Conservation (phyloP, 768 basidiomycete genomes). For the Gautieria morchelliformis region DNA sequence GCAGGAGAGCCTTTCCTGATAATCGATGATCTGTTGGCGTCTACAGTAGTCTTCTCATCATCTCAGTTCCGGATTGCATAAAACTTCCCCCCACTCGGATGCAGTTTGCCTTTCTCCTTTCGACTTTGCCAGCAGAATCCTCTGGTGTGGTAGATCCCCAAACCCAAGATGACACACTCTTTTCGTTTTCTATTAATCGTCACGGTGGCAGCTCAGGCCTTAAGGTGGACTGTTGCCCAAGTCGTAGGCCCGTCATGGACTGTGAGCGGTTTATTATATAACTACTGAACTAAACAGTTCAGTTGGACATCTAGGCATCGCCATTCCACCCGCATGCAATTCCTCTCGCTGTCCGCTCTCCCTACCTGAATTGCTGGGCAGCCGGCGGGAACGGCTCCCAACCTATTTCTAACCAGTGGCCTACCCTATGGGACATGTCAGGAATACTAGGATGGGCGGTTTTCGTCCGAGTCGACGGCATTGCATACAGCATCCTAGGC, state of each 20-base stretch:
- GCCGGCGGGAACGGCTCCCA: neutral
- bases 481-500: conserved; percentile 13
- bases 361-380: conserved; percentile 16
- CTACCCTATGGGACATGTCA: conserved; percentile 12
- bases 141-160: neutral
- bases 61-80: neutral
- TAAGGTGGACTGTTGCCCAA: neutral
- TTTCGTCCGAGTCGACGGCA: conserved; percentile 12
- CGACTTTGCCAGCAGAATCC: neutral
- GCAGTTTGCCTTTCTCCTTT: neutral
- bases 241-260: neutral
- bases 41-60: too few relatives aligned
- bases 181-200: neutral
- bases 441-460: conserved; percentile 13
- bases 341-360: conserved; percentile 20
- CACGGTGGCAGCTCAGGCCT: neutral
- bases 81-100: neutral
- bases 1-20: too few relatives aligned
- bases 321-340: conserved; percentile 16
- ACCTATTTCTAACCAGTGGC: conserved; percentile 5
- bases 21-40: too few relatives aligned
- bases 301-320: neutral
- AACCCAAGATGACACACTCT: neutral
- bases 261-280: neutral
- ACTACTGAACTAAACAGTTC: too few relatives aligned